Conservation (phyloP, 305 asterid genomes). For the Solanum hybrid region DNA sequence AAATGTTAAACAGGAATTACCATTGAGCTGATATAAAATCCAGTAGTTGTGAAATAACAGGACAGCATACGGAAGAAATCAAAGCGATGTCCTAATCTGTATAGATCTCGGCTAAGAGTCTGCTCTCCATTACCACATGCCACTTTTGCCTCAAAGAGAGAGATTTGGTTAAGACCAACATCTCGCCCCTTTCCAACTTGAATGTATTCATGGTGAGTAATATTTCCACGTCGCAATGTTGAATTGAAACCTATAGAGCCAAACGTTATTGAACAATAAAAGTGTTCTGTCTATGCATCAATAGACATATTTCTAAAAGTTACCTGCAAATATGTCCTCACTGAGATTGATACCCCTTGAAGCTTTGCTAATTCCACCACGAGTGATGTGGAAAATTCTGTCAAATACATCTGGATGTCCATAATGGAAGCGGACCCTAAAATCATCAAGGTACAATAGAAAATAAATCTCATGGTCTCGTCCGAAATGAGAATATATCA, state of each 20-base stretch:
- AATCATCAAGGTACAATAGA: constrained; percentile 14
- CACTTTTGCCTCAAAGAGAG: constrained; percentile 98
- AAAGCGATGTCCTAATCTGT: constrained; percentile 97
- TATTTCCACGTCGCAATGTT: constrained; percentile 82
- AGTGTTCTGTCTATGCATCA: not conserved
- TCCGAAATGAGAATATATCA: not conserved
- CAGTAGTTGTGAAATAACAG: constrained; percentile 74
- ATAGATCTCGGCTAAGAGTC: constrained; percentile 92
- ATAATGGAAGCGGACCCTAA: constrained; percentile 88
- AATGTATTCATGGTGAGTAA: constrained; percentile 94
- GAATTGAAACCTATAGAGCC: constrained; percentile 72
- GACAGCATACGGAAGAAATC: constrained; percentile 99
- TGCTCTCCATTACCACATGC: constrained; percentile 99
- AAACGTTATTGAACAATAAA: not conserved
- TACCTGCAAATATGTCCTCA: constrained; percentile 94
- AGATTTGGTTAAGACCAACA: constrained; percentile 97
- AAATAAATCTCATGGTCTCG: not conserved
- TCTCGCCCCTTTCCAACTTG: constrained; percentile 99
- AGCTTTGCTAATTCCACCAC: constrained; percentile 95
- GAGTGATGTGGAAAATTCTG: constrained; percentile 86
- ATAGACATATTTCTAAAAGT: constrained; percentile 14
- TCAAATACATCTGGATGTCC: constrained; percentile 97
- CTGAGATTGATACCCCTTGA: constrained; percentile 90
- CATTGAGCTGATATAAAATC: constrained; percentile 92
- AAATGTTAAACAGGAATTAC: constrained; percentile 31